These are phyloP conservation scores for Tilletia setariae DNA, from an alignment of 1,284 basidiomycete species.

Conservation along the genomic window DNA sequence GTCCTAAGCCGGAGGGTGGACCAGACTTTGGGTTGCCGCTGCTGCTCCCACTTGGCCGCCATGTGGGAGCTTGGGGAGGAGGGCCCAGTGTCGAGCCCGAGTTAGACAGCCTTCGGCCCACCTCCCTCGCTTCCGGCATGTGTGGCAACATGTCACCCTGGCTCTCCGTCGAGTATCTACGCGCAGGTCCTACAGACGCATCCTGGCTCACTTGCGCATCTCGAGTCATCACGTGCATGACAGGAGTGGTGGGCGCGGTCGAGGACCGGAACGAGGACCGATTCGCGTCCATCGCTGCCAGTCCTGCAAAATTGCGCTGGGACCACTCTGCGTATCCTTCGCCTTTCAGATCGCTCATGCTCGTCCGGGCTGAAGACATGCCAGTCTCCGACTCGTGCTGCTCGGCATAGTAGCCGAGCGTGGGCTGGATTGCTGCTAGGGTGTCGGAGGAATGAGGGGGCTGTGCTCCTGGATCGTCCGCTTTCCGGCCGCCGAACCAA, in stretches of 20 bases:
- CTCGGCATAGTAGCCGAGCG: background rate
- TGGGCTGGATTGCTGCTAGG: background rate
- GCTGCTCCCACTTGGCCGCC: background rate
- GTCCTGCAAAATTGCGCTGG: slow-evolving; percentile 9
- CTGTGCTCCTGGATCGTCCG: background rate
- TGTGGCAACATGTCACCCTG: slow-evolving; percentile 21
- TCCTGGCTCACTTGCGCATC: background rate
- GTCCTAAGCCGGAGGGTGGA: too few species aligned
- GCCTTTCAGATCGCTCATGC: slow-evolving; percentile 4
- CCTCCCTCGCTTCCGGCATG: slow-evolving; percentile 17
- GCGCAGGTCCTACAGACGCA: background rate
- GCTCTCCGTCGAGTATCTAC: slow-evolving; percentile 7
- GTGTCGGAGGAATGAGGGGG: background rate
- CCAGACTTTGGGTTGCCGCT: too few species aligned
- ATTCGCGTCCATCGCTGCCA: slow-evolving; percentile 1
- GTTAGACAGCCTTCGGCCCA: background rate
- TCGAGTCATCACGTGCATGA: background rate
- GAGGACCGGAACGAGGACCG: slow-evolving; percentile 1
- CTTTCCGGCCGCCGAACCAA: slow-evolving; percentile 10
- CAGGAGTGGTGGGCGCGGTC: background rate
- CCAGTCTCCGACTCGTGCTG: background rate
- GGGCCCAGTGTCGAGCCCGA: background rate
- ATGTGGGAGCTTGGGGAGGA: background rate
- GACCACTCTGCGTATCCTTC: background rate
- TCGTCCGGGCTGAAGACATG: background rate